Evolutionary conservation across 495 filamentous ascomycete species (phyloP), one percentile per base, ranked within the genome.

Genomic region (Penicillium manginii): DNA sequence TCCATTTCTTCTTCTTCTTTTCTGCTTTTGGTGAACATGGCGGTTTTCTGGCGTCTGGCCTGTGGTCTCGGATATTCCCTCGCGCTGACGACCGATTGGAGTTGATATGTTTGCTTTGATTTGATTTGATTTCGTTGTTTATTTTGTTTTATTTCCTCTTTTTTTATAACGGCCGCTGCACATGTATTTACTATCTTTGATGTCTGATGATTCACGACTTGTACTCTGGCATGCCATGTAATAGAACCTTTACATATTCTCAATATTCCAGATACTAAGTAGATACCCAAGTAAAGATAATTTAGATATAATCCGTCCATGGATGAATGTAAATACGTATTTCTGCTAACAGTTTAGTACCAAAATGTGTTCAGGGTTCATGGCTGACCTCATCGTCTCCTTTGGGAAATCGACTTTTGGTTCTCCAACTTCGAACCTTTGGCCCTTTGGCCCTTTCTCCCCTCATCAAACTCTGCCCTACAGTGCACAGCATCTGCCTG

Each of bases 121-220:
- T 64, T 69, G 67, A 68, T 57, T 17, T 60, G 42, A 63, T 56
- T 59, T 62, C 50, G 18, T 57, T 55, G 21, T 47, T 59, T 43
- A 31, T 52, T 65, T 61, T 53, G 12, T 60, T 45, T 55, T 49
- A 58, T 62, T 46, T 62, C 47, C 55, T 32, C 49, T 58, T 52
- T 61, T 35, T 29, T 56, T 56, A 8, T 63, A 50, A 62, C 49
- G 63, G 64, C 62, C 46, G 50, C 59, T 57, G 61, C 53, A 60
- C 59, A 50, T 63, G 58, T 73, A 65, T 66, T 59, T 71, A 64
- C 39, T 62, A 64, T 67, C 57, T 63, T 67, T 65, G 64, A 66
- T 63, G 63, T 60, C 62, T 72, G 59, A 69, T 64, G 65, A 64
- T 32, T 68, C 55, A 69, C 57, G 64, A 71, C 58, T 59, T 68